Evolutionary conservation across 257 asterid species (phyloP), one percentile per base, ranked within the genome.

Genomic region (Nicotiana benthamiana): DNA sequence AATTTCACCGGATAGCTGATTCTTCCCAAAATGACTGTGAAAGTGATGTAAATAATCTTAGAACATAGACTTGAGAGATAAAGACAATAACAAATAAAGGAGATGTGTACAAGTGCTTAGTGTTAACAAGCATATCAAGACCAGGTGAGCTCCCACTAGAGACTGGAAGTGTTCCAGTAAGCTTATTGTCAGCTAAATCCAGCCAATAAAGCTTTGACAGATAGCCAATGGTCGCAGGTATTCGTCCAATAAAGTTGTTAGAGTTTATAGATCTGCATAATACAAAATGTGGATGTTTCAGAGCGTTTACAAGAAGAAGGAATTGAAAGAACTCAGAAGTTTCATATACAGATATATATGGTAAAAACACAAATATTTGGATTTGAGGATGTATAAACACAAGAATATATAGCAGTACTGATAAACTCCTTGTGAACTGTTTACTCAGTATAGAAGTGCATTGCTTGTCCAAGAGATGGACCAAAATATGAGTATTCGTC

Each of bases 1-100:
- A 76, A 96, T 88, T 65, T 80, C 94, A 68, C 97, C 99, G 28
- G 92, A 84, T 57, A 96, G 85, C 86, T 75, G 86, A 82, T 96
- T 96, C 66, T 84, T 87, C 78, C 98, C 99, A 65, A 94, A 89
- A 84, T 96, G 97, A 90, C 99, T 96, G 90, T 86, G 87, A 66
- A 75, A 75, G 59, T 48, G 24, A 74, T 30, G 30, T 18, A 77
- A 16, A 48, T 12, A 81, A 26, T 75, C 79, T 22, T 74, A 79
- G 77, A 34, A 63, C 2, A 65, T 65, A 57, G 20, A 80, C 54
- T 26, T 80, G 46, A 46, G 60, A 27, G 54, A 64, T 57, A 27
- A 80, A 40, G 12, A 0, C 18, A 80, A n/a, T 1, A 27, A 46
- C 5, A 75, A 54, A 43, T 22, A 24, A 53, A 34, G 51, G 26